Evolutionary conservation across 805 yeast genomes (phyloP), one percentile per base, ranked within the genome.

Genomic region (Ogataea glucozyma): DNA sequence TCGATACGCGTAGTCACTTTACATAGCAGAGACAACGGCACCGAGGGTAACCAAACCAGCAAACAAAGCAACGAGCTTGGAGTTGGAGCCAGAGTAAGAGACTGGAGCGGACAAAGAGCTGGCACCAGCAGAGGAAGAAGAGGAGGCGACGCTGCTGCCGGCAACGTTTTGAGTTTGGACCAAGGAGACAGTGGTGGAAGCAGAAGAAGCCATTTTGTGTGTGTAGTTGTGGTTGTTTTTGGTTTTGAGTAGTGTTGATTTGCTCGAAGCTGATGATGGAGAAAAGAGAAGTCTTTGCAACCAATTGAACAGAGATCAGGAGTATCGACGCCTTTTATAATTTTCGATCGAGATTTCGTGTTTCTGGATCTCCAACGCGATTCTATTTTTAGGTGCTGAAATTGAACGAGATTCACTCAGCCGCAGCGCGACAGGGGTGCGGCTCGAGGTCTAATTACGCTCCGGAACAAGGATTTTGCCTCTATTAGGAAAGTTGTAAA

Each of bases 31-130:
- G 17, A 60, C 46, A 24, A 58, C 51, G 21, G 62, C 57, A 39
- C 58, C 64, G 38, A 61, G 40, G 44, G 58, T 52, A 33, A 60
- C 43, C 32, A 61, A 35, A 40, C 63, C 63, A 29, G 58, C 58
- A 31, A 60, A 57, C 23, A 61, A 40, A 37, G 55, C 50, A 19
- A 56, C 56, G 26, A 59, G 44, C 52, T 62, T 62, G 38, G 60
- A 39, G 54, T 57, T 54, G 20, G 65, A 57, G 32, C 61, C 61
- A 34, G 59, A 38, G 58, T 56, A 61, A 40, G 52, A 31, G 32
- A 55, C 35, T 44, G 57, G 57, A 38, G 49, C 41, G 26, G 36
- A 13, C 26, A 56, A 38, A 12, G 51, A 26, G 38, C 49, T 55
- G 40, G 57, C 64, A 48, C 51, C 60, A 30, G 53, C 59, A 17